Percentiles rank a stretch among this genome's conserved stretches.
phyloP scores from a whole-genome alignment of 2,329 filamentous ascomycete species.

The Exophiala dermatitidis region DNA sequence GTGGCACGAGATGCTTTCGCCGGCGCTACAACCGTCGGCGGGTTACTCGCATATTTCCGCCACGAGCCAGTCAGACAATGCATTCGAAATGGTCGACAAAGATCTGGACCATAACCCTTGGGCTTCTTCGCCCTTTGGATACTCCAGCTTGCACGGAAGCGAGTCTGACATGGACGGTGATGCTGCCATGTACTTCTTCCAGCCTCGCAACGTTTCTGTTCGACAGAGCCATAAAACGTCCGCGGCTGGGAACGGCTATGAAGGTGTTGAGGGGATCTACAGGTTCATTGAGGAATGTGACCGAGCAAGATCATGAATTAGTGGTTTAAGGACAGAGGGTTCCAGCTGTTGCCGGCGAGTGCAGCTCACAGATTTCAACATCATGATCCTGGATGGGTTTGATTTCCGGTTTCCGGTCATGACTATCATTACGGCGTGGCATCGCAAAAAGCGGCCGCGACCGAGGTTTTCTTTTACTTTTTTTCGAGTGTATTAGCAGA shows the following conservation, averaged over 20 bases:
- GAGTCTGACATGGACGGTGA: conserved; percentile 34
- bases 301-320: conserved; percentile 31
- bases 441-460: background rate
- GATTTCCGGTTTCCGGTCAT: background rate
- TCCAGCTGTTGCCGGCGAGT: conserved; percentile 12
- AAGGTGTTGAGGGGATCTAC: conserved; percentile 59
- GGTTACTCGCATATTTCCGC: conserved; percentile 27
- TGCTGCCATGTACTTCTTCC: conserved; percentile 26
- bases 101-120: conserved; percentile 48
- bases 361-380: conserved; percentile 3
- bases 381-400: background rate
- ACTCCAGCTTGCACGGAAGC: conserved; percentile 52
- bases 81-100: conserved; percentile 27
- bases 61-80: conserved; percentile 22
- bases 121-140: conserved; percentile 48
- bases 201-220: conserved; percentile 16
- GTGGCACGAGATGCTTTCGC: conserved; percentile 53
- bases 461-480: background rate
- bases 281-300: conserved; percentile 60
- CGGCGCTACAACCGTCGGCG: conserved; percentile 26
- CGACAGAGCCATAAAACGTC: conserved; percentile 18
- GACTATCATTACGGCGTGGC: conserved; percentile 1
- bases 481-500: conserved; percentile 6
- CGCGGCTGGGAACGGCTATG: conserved; percentile 38
- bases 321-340: background rate